Evolutionary conservation across 2,329 filamentous ascomycete genomes (phyloP), one percentile per base, ranked within the genome.

Genomic region (Pseudocercospora fijiensis): DNA sequence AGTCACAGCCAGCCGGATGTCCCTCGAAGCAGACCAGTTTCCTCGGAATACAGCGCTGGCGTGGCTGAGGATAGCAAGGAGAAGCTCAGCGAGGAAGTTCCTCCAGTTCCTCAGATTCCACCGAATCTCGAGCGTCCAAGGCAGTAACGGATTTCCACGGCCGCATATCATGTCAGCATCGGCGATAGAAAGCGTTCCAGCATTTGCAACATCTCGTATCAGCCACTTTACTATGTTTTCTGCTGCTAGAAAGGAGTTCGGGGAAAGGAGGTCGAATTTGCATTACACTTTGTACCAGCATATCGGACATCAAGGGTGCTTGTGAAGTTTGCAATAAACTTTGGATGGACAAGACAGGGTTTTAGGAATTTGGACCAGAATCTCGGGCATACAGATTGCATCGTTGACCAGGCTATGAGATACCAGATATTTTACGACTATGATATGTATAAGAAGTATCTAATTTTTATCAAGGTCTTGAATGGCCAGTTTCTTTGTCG

Each of bases 121-220:
- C 37, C 52, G 9, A n/a, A 20, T 4, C 52, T 56, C 28, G 52
- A 56, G 28, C 49, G 49, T 16, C 24, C 26, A 56, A 24, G 27
- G 52, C 26, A 56, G n/a, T 30, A 56, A 56, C 16, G 52, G 13
- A 56, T 28, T 37, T 33, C 30, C 52, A 52, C 49, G 49, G 49
- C 49, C 49, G 49, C 49, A 27, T 37, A n/a, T 37, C 33, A 37
- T 16, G 33, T 37, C 33, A 52, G 24, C 20, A 56, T 30, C n/a
- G 37, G 52, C 52, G 52, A 56, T 37, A 56, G 52, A 56, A 56
- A 30, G 52, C 52, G 52, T 53, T 53, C 18, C 26, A 53, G 20
- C 20, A 53, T 53, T 26, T 20, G 22, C 45, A 49, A 11, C 20
- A 53, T 53, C 43, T 53, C 49, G 49, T 28, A 53, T 53, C 43